phyloP scores from a whole-genome alignment of 1,284 basidiomycete genomes.

The Calocybe gambosa region DNA sequence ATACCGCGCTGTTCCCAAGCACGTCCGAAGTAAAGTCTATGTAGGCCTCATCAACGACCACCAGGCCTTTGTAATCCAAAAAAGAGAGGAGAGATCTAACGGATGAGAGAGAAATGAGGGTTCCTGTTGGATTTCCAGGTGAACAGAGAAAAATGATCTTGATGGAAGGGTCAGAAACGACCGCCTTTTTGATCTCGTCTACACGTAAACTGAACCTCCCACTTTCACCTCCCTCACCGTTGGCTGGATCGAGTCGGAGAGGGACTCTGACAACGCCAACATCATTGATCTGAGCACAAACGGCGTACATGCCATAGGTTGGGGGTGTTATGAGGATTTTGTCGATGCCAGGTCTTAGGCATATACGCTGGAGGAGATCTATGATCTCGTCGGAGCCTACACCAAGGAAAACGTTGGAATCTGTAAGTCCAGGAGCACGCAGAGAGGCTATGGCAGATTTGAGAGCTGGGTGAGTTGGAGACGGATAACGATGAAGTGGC shows the following conservation, averaged over 20 bases:
- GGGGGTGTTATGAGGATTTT: slow-evolving; percentile 87
- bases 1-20: slow-evolving; percentile 58
- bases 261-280: slow-evolving; percentile 79
- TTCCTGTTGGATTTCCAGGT: slow-evolving; percentile 96
- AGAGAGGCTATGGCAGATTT: slow-evolving; percentile 74
- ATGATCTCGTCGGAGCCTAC: slow-evolving; percentile 98
- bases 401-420: slow-evolving; percentile 84
- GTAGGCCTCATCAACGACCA: slow-evolving; percentile 96
- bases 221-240: slow-evolving; percentile 62
- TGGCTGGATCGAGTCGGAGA: slow-evolving; percentile 52
- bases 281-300: slow-evolving; percentile 95
- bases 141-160: slow-evolving; percentile 96
- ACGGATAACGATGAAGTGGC: slow-evolving; percentile 82
- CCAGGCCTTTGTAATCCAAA: slow-evolving; percentile 81
- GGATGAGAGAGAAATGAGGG: slow-evolving; percentile 69
- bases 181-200: slow-evolving; percentile 69
- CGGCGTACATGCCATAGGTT: slow-evolving; percentile 97
- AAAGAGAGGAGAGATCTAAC: slow-evolving; percentile 78
- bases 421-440: slow-evolving; percentile 40
- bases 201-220: slow-evolving; percentile 78
- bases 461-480: slow-evolving; percentile 76
- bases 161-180: slow-evolving; percentile 67
- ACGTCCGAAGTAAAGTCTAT: slow-evolving; percentile 79
- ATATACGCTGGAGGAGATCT: slow-evolving; percentile 89
- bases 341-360: slow-evolving; percentile 78